Conservation (phyloP, 2,329 filamentous ascomycete genomes). For the Aphanocladium album region DNA sequence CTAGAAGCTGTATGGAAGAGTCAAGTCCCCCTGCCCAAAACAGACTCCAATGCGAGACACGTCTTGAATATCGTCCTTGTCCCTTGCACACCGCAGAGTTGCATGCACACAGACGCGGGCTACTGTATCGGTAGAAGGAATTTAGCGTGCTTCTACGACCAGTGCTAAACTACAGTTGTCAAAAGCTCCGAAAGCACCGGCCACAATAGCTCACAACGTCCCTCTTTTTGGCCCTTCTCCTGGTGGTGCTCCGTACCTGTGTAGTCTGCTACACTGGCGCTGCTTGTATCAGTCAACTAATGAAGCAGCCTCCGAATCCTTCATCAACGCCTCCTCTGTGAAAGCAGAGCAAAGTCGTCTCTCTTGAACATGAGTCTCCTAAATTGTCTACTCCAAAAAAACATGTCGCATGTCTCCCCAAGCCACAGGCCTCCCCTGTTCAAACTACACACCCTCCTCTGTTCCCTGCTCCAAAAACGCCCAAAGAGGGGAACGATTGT, state of each 20-base stretch:
- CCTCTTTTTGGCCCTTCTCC: neutral
- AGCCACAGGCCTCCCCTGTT: no score
- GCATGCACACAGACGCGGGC: neutral
- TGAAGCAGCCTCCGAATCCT: no score
- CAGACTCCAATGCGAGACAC: neutral
- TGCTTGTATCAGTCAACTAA: no score
- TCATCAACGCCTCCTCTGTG: no score
- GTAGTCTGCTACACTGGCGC: neutral
- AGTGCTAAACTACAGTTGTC: neutral
- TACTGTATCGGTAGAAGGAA: neutral
- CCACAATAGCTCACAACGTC: neutral
- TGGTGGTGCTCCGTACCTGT: no score
- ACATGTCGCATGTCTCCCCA: neutral
- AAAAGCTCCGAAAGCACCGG: neutral
- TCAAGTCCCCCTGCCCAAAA: neutral
- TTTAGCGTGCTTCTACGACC: neutral
- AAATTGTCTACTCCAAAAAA: neutral
- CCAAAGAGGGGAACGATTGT: no score
- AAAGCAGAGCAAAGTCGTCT: no score
- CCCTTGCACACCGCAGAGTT: neutral
- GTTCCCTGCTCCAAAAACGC: no score
- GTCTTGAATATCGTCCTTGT: neutral
- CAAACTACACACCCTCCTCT: no score
- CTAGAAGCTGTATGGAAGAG: conserved; percentile 3
- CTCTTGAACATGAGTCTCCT: no score